A percentile compares a stretch with the other conserved stretches of the same genome.
phyloP scores from a whole-genome alignment of 495 filamentous ascomycete genomes.

The Clavariopsis aquatica region DNA sequence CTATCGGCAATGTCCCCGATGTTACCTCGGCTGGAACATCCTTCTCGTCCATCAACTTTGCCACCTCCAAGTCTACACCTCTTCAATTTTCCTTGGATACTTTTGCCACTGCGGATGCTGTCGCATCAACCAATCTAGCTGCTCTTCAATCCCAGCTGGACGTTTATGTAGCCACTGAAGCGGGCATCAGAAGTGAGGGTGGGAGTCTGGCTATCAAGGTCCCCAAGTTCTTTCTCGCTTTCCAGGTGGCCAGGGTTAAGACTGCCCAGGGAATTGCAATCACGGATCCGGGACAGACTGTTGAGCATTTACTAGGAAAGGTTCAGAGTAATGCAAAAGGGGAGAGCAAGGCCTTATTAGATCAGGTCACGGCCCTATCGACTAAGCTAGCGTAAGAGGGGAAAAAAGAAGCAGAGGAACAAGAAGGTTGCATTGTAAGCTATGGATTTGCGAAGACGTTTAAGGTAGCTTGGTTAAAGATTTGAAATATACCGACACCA shows the following conservation, averaged over 20 bases:
- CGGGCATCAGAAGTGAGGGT: slow-evolving; percentile 13
- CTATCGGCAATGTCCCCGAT: slow-evolving; percentile 16
- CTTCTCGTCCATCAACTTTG: slow-evolving; percentile 16
- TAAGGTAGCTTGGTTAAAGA: too few relatives aligned
- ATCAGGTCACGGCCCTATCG: slow-evolving; percentile 8
- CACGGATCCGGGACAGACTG: not conserved
- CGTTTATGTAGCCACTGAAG: slow-evolving; percentile 20
- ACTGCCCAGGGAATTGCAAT: slow-evolving; percentile 8
- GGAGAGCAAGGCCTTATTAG: slow-evolving; percentile 12
- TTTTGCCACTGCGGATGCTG: slow-evolving; percentile 10
- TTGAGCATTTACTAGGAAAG: slow-evolving; percentile 14
- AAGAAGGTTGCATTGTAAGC: too few relatives aligned
- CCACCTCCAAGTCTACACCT: not conserved
- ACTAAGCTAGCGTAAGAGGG: not conserved
- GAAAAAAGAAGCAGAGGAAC: not conserved
- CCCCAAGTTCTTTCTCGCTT: slow-evolving; percentile 11
- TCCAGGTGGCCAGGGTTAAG: slow-evolving; percentile 15
- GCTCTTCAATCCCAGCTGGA: slow-evolving; percentile 7
- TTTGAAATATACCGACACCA: too few relatives aligned
- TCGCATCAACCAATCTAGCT: not conserved
- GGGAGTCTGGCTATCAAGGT: slow-evolving; percentile 15
- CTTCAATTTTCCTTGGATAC: slow-evolving; percentile 6
- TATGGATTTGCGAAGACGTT: too few relatives aligned
- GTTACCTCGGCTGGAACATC: not conserved
- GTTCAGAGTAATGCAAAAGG: slow-evolving; percentile 11